phyloP scores from a whole-genome alignment of 495 filamentous ascomycete genomes.

The Penicillium silybi region DNA sequence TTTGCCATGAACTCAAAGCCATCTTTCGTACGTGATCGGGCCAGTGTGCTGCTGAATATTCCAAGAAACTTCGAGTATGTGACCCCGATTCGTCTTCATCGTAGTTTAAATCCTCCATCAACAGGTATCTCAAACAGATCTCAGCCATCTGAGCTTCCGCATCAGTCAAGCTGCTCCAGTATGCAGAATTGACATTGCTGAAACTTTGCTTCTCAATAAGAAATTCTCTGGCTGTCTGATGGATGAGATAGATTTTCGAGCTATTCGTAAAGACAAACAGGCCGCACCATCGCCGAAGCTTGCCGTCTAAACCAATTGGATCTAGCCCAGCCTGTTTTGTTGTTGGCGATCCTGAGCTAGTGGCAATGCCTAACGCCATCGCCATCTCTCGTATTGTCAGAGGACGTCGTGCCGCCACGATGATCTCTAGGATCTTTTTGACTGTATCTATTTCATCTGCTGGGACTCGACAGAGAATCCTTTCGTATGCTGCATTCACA shows the following conservation, averaged over 20 bases:
- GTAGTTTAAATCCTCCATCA: slow-evolving; percentile 15
- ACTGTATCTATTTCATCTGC: slow-evolving; percentile 5
- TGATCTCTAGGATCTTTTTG: slow-evolving; percentile 32
- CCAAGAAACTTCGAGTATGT: slow-evolving; percentile 11
- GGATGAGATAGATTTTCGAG: slow-evolving; percentile 32
- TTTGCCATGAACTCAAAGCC: background rate
- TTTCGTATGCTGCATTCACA: slow-evolving; percentile 26
- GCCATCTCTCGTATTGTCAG: slow-evolving; percentile 35
- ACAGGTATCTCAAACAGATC: slow-evolving; percentile 24
- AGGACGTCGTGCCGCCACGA: slow-evolving; percentile 32
- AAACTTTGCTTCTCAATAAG: slow-evolving; percentile 10
- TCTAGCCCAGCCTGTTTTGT: slow-evolving; percentile 25
- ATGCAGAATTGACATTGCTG: background rate
- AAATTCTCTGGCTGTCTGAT: slow-evolving; percentile 34
- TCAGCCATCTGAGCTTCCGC: slow-evolving; percentile 13
- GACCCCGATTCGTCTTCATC: background rate
- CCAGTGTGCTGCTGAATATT: slow-evolving; percentile 26
- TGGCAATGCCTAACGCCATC: slow-evolving; percentile 32
- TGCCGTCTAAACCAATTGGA: slow-evolving; percentile 7
- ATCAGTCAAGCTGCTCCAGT: slow-evolving; percentile 8
- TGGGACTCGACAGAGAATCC: slow-evolving; percentile 21
- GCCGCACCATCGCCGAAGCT: slow-evolving; percentile 33
- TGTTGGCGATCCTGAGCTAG: slow-evolving; percentile 8
- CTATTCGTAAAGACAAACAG: slow-evolving; percentile 38
- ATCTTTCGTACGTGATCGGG: slow-evolving; percentile 19